Evolutionary conservation across 73 alveolate species (phyloP), one percentile per base, ranked within the genome.

Genomic region (Tetrahymena malaccensis): DNA sequence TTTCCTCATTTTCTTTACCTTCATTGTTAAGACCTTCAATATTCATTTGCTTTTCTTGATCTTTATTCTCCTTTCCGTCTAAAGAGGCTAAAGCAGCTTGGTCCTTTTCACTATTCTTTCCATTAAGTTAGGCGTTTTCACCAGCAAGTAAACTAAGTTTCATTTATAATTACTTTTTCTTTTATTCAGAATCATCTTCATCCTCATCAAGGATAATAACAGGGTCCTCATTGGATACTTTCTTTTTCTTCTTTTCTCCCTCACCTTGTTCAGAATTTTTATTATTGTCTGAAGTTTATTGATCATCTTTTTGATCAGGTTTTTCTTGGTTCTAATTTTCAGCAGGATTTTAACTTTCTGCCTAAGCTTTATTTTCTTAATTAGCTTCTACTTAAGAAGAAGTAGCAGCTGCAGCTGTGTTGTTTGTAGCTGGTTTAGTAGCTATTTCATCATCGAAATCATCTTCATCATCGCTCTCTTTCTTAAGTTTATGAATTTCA

Each of bases 371-470:
- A 31, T 70, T 84, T 34, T 94, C 43, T 84, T 94, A 85, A 85
- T 94, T 43, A 16, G 16, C 43, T 21, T 85, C 94, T 10, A 25
- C 43, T 55, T 95, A 95, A 5, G 27, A 50, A 50, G 83, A 25
- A 43, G 85, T 22, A 43, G 85, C 33, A n/a, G 85, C 93, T 1
- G 34, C 31, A 40, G 58, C 34, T n/a, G 34, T 4, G 27, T 93
- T 35, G 34, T n/a, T 43, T 19, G 83, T 21, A 50, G 83, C 83
- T 21, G 43, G 50, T 21, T 93, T 93, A 16, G 34, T 10, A 93
- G 0, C n/a, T 4, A 43, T 84, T 50, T 95, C 97, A 70, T 95
- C 97, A 34, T 95, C 97, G 8, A 93, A 85, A 84, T 44, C 93
- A 25, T 95, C 95, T 7, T 84, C 93, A 33, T 95, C 94, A 34